phyloP scores from a whole-genome alignment of 2,329 filamentous ascomycete species.

The Colletotrichum eleusines region DNA sequence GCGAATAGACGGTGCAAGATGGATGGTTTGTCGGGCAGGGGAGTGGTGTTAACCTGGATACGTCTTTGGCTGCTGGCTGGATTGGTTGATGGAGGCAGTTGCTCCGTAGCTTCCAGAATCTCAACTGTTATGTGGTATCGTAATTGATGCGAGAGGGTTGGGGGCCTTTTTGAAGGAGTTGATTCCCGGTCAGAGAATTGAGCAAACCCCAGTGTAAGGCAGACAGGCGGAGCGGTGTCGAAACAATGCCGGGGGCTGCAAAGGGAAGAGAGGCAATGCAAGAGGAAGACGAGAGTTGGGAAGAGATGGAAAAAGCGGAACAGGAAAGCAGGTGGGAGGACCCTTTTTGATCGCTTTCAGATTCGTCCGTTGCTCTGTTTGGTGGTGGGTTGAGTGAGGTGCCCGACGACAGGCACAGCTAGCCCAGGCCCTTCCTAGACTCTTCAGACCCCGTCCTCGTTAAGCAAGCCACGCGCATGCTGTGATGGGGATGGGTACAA shows the following conservation, averaged over 20 bases:
- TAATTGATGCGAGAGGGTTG: background rate
- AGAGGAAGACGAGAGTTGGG: slow-evolving; percentile 20
- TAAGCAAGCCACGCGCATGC: slow-evolving; percentile 11
- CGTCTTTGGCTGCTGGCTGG: background rate
- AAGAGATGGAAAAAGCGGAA: background rate
- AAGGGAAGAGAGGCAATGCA: slow-evolving; percentile 14
- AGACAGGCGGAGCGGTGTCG: background rate
- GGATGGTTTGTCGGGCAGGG: slow-evolving; percentile 1
- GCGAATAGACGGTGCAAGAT: background rate
- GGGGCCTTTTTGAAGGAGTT: background rate
- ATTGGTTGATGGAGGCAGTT: background rate
- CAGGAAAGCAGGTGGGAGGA: slow-evolving; percentile 28
- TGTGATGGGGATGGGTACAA: slow-evolving; percentile 4
- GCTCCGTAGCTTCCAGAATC: background rate
- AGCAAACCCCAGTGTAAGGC: background rate
- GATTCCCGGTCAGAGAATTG: background rate
- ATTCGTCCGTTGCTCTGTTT: slow-evolving; percentile 24
- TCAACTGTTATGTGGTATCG: background rate
- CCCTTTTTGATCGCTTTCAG: slow-evolving; percentile 37
- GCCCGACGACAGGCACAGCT: slow-evolving; percentile 35
- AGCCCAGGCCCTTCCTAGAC: slow-evolving; percentile 26
- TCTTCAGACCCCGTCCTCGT: slow-evolving; percentile 29
- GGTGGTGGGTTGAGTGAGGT: slow-evolving; percentile 29
- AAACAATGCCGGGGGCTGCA: slow-evolving; percentile 8
- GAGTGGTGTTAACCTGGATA: background rate